Conservation (phyloP, 345 rosid species). For the Rhodomyrtus tomentosa region DNA sequence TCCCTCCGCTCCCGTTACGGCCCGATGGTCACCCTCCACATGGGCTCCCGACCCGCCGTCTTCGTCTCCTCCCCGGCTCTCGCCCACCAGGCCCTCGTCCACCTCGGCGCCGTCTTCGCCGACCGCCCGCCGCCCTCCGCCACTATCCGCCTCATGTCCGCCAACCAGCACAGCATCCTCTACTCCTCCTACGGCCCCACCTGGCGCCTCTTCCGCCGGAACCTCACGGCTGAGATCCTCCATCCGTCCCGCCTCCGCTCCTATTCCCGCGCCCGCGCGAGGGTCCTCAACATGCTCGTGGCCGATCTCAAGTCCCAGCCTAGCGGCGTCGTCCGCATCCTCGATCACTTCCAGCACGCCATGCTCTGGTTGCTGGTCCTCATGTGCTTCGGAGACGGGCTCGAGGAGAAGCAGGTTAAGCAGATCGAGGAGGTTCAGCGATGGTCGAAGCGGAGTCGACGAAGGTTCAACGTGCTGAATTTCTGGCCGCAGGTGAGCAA, state of each 20-base stretch:
- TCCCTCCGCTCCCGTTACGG: background rate
- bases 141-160: background rate
- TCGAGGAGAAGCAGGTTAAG: background rate
- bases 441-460: background rate
- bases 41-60: background rate
- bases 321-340: background rate
- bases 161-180: constrained; percentile 2
- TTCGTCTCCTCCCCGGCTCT: constrained; percentile 2
- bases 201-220: constrained; percentile 5
- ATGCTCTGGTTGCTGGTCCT: background rate
- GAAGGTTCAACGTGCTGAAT: background rate
- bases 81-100: constrained; percentile 7
- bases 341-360: constrained; percentile 2
- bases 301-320: background rate
- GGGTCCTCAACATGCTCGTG: background rate
- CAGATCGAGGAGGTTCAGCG: background rate
- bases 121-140: background rate
- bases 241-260: background rate
- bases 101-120: constrained; percentile 1
- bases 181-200: constrained; percentile 4
- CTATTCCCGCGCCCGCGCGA: background rate
- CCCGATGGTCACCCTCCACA: background rate
- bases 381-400: background rate
- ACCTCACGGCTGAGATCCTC: constrained; percentile 2
- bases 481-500: background rate